phyloP scores from a whole-genome alignment of 2,329 filamentous ascomycete species.

The Dothistroma septosporum region DNA sequence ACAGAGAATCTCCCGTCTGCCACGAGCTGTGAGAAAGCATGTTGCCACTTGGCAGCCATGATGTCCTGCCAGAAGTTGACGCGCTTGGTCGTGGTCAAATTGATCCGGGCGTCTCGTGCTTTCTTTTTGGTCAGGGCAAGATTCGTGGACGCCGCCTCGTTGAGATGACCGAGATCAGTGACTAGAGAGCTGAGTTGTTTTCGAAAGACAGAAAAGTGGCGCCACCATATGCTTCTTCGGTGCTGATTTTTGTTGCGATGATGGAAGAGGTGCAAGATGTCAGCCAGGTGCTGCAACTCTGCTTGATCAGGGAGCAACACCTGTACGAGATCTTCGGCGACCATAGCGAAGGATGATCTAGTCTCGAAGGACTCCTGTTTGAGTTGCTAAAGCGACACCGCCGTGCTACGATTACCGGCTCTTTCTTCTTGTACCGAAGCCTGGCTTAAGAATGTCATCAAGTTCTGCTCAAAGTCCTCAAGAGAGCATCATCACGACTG shows the following conservation, averaged over 20 bases:
- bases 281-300: conserved; percentile 32
- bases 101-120: conserved; percentile 17
- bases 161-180: conserved; percentile 24
- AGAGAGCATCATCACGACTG: background rate
- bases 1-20: conserved; percentile 45
- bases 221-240: conserved; percentile 75
- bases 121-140: conserved; percentile 28
- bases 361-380: no score
- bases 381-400: no score
- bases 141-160: conserved; percentile 27
- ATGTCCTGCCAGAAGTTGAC: conserved; percentile 40
- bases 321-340: conserved; percentile 4
- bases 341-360: background rate
- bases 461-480: background rate
- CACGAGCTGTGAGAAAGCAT: conserved; percentile 43
- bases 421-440: no score
- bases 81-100: conserved; percentile 27
- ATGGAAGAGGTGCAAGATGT: conserved; percentile 67
- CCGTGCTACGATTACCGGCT: no score
- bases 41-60: conserved; percentile 31
- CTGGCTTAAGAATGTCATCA: background rate
- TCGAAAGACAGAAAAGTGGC: conserved; percentile 65
- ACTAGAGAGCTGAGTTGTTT: conserved; percentile 59
- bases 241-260: conserved; percentile 93
- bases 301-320: conserved; percentile 2